Evolutionary conservation across 352 stramenopile genomes (phyloP).

Genomic region (Pythium oligandrum): DNA sequence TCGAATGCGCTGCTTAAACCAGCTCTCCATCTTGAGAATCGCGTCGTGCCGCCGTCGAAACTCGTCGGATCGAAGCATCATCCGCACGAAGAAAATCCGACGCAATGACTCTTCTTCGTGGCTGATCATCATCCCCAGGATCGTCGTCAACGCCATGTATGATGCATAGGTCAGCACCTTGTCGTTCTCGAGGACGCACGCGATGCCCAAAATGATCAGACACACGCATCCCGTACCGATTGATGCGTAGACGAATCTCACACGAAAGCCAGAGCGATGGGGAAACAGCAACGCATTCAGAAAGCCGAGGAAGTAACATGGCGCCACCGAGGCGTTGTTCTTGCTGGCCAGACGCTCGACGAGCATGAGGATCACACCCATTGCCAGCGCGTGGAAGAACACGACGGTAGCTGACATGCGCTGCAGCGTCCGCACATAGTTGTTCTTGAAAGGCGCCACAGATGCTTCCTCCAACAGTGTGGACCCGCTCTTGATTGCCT

Average conservation of each 20-base stretch:
- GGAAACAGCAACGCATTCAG: slow-evolving; percentile 42
- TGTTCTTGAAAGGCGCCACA: slow-evolving; percentile 10
- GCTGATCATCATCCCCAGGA: slow-evolving; percentile 38
- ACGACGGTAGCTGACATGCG: slow-evolving; percentile 24
- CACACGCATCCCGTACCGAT: slow-evolving; percentile 13
- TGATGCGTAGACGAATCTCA: slow-evolving; percentile 34
- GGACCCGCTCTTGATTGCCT: background rate
- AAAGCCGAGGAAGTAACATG: slow-evolving; percentile 37
- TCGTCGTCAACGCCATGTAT: slow-evolving; percentile 27
- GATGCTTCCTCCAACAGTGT: background rate
- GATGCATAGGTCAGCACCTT: slow-evolving; percentile 22
- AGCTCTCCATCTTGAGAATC: slow-evolving; percentile 20
- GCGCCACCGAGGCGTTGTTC: slow-evolving; percentile 22
- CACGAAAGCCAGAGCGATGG: slow-evolving; percentile 34
- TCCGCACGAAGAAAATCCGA: slow-evolving; percentile 40
- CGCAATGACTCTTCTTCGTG: slow-evolving; percentile 45
- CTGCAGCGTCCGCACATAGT: slow-evolving; percentile 30
- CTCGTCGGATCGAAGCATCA: slow-evolving; percentile 31
- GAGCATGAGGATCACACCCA: slow-evolving; percentile 32
- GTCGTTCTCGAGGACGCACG: slow-evolving; percentile 8
- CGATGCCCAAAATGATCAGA: slow-evolving; percentile 11
- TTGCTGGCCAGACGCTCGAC: slow-evolving; percentile 22
- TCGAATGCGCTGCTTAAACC: slow-evolving; percentile 20
- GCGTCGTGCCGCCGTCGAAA: slow-evolving; percentile 27
- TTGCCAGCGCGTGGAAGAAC: slow-evolving; percentile 26